Percentiles rank a stretch among this genome's conserved stretches.
Conservation (phyloP, 1,284 basidiomycete genomes). For the Ustilago lituana region DNA sequence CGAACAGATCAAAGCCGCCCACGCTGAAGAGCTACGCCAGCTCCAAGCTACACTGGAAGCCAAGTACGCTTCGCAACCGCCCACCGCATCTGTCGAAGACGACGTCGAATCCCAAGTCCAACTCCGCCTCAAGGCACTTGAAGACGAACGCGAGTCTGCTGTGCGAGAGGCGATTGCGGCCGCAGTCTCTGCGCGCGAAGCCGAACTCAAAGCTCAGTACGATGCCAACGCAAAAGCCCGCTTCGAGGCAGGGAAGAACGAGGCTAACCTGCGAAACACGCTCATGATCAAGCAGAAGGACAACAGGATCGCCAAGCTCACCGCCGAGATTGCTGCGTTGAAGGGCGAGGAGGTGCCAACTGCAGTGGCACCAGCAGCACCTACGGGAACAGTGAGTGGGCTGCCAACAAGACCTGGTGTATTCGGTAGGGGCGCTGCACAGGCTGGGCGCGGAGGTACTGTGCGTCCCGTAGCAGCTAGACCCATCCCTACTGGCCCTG, state of each 20-base stretch:
- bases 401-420: constrained; percentile 34
- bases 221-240: constrained; percentile 58
- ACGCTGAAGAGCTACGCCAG: constrained; percentile 39
- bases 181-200: constrained; percentile 56
- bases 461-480: constrained; percentile 12
- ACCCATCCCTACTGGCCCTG: constrained; percentile 37
- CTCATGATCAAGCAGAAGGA: constrained; percentile 65
- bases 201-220: constrained; percentile 56
- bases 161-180: constrained; percentile 45
- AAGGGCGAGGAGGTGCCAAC: constrained; percentile 45
- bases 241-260: constrained; percentile 64
- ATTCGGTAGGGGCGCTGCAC: constrained; percentile 41
- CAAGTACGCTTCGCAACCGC: constrained; percentile 24
- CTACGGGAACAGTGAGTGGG: background rate
- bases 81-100: background rate
- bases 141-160: constrained; percentile 44
- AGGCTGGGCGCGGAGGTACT: constrained; percentile 18
- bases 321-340: constrained; percentile 58
- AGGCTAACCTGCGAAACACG: constrained; percentile 64
- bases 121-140: constrained; percentile 40
- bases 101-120: constrained; percentile 47
- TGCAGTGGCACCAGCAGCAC: constrained; percentile 9
- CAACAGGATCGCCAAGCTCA: constrained; percentile 62
- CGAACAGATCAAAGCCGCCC: constrained; percentile 38
- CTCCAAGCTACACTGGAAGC: constrained; percentile 34